A percentile compares a stretch with the other conserved stretches of the same genome.
phyloP scores from a whole-genome alignment of 2,329 filamentous ascomycete genomes.

The Cladosporium sp. region DNA sequence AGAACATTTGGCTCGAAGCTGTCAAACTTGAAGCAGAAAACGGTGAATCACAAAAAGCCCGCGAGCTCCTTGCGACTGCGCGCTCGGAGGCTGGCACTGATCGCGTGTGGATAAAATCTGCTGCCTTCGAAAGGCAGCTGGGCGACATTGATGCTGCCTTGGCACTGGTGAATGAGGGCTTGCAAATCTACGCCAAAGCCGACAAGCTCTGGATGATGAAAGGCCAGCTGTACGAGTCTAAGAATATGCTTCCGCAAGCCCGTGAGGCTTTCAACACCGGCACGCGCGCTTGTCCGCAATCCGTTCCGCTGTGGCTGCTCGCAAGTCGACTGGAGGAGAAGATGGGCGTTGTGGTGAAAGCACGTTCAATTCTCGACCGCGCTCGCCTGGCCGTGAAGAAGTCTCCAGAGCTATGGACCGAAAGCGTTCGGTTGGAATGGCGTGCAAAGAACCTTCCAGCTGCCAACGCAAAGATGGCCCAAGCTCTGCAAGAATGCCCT shows the following conservation, averaged over 20 bases:
- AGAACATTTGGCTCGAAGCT: constrained; percentile 95
- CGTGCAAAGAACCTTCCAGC: constrained; percentile 77
- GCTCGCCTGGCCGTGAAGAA: constrained; percentile 85
- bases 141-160: constrained; percentile 75
- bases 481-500: constrained; percentile 85
- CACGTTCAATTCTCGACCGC: constrained; percentile 86
- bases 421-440: constrained; percentile 88
- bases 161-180: constrained; percentile 78
- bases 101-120: constrained; percentile 94
- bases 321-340: constrained; percentile 84
- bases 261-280: constrained; percentile 85
- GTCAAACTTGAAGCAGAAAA: constrained; percentile 95
- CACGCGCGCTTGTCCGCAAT: constrained; percentile 78
- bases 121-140: constrained; percentile 84
- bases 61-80: constrained; percentile 74
- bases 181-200: constrained; percentile 78
- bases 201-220: constrained; percentile 98
- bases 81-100: constrained; percentile 88
- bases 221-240: constrained; percentile 89
- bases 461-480: constrained; percentile 88
- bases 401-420: constrained; percentile 78
- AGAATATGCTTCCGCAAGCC: constrained; percentile 74
- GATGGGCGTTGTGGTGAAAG: constrained; percentile 78
- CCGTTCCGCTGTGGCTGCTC: constrained; percentile 83
- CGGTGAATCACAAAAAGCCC: constrained; percentile 72